These are phyloP conservation scores for Trichomonas gallinae DNA, from an alignment of 208 protist species.

Conservation along the genomic window DNA sequence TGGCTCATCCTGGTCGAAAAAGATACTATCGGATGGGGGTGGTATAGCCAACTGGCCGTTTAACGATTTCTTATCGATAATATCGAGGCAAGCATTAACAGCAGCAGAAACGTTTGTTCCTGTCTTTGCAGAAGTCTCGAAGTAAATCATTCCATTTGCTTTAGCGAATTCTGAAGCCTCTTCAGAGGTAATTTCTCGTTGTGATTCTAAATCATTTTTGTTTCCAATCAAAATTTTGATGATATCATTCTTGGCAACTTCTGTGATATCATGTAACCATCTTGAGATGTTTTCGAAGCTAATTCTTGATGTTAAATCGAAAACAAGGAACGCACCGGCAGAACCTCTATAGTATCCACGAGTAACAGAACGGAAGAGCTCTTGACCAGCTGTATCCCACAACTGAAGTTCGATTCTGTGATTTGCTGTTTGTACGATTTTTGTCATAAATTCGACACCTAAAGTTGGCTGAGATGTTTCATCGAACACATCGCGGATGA, in stretches of 20 bases:
- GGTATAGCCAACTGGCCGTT: neutral
- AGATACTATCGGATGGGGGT: neutral
- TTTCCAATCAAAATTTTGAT: slow-evolving; percentile 13
- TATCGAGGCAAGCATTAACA: neutral
- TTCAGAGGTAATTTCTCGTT: neutral
- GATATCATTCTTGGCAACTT: neutral
- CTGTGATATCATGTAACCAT: neutral
- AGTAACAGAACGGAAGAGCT: slow-evolving; percentile 20
- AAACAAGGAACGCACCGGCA: neutral
- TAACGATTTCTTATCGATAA: neutral
- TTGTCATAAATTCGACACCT: slow-evolving; percentile 16
- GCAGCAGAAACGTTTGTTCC: neutral
- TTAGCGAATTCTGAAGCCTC: neutral
- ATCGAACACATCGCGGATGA: neutral
- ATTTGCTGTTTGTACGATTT: slow-evolving; percentile 3
- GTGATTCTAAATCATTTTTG: neutral
- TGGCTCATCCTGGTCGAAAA: neutral
- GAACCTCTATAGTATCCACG: slow-evolving; percentile 15
- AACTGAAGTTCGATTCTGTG: slow-evolving; percentile 11
- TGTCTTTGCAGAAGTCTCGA: slow-evolving; percentile 9
- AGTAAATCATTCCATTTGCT: neutral
- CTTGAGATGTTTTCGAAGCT: neutral
- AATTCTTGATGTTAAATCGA: neutral
- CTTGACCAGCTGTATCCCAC: slow-evolving; percentile 22
- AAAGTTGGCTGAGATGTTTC: neutral